Evolutionary conservation across 2,329 filamentous ascomycete genomes (phyloP).

Genomic region (Verticillium nubilum): DNA sequence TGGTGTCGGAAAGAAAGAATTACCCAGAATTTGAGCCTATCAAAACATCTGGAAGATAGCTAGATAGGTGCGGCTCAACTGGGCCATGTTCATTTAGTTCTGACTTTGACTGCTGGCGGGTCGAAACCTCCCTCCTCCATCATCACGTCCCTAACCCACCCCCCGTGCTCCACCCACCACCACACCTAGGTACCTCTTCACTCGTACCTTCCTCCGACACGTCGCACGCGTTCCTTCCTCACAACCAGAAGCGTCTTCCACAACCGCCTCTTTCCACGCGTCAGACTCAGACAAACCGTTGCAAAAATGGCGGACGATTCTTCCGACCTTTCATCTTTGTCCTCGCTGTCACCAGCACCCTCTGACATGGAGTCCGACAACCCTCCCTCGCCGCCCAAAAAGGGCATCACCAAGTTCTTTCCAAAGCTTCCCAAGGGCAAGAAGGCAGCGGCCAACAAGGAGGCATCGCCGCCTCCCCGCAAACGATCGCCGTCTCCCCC

Average conservation of each 20-base stretch:
- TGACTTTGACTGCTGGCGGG: neutral
- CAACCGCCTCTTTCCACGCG: neutral
- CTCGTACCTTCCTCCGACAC: neutral
- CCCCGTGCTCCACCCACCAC: neutral
- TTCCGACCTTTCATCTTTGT: constrained; percentile 57
- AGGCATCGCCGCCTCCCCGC: constrained; percentile 59
- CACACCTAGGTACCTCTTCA: neutral
- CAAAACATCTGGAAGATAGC: neutral
- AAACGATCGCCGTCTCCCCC: constrained; percentile 84
- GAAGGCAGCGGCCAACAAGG: constrained; percentile 40
- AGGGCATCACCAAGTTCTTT: constrained; percentile 64
- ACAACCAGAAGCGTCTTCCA: neutral
- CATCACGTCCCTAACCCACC: neutral
- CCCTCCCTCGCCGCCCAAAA: constrained; percentile 29
- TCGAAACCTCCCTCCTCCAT: constrained; percentile 2
- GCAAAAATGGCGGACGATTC: constrained; percentile 55
- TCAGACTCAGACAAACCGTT: neutral
- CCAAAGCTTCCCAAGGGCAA: constrained; percentile 46
- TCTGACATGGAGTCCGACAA: constrained; percentile 46
- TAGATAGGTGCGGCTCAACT: neutral
- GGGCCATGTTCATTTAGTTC: neutral
- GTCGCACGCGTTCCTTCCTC: neutral
- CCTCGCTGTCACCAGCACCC: constrained; percentile 39
- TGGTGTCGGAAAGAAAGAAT: neutral
- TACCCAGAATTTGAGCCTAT: neutral